Evolutionary conservation across 2,329 filamentous ascomycete genomes (phyloP), one percentile per base, ranked within the genome.

Genomic region (Xylariaceae sp.): DNA sequence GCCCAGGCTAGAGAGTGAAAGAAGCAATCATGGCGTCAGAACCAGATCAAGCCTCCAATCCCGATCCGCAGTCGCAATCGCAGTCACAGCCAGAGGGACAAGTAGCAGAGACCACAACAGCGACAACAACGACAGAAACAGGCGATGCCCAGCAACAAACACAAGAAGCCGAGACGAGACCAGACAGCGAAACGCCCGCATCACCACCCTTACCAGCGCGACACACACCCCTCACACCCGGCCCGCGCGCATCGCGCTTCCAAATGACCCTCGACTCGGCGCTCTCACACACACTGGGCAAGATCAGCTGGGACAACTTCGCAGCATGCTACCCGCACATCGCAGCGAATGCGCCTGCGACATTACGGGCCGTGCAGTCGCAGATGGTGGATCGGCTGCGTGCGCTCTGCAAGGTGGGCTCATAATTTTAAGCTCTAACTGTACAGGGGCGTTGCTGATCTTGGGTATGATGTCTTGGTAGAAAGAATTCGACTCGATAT

Each of bases 251-350:
- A 1, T 66, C 74, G 34, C 78, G 80, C 50, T 78, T 87, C 59
- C 77, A 80, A 55, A 74, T 79, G 56, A 75, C 85, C 39, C 85
- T 84, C 69, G 75, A 76, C 56, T 73, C 76, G 59, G 78, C 79
- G 34, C 77, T 87, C 23, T 65, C 72, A 51, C 79, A 78, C 65
- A 86, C 84, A 2, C 77, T 87, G 37, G 74, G 71, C 64, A 80
- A 82, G 68, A 76, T 87, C 57, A 78, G 74, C 63, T 83, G 79
- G 74, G 76, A 80, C 53, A 83, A 83, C 70, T 81, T 87, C 65
- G 79, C 80, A 1, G 75, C 79, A 1, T 88, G 85, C 73, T 88
- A 85, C 70, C 84, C 85, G 49, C 84, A 80, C 17, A 76, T 86
- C n/a, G 78, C 82, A 15, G 69, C 72, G 45, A 73, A 76, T 62